Base-by-base conservation (phyloP, 2,329 filamentous ascomycete genomes). In the Xylaria sp. region DNA sequence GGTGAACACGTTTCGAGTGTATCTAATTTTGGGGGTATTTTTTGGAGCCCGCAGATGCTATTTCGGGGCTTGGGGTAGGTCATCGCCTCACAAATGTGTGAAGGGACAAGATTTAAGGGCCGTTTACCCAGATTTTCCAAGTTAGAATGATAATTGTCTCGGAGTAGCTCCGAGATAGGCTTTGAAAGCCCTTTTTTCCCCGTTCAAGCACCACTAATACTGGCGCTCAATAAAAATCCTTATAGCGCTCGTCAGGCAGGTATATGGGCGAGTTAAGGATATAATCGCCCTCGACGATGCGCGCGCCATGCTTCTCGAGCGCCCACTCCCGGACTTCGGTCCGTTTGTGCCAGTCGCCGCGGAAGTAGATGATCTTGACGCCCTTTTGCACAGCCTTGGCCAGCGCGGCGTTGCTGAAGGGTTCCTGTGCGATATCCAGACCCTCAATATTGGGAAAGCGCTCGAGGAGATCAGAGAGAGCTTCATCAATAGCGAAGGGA, bases 371-470 rank as follows among this genome's bases (percentile, higher is more conserved):
- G 4, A 57, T 62, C 60, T 65, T 72, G 45, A 77, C 69, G 8
- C 74, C 74, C 25, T 32, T 67, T 43, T 57, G 20, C 4, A 77
- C 67, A 9, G 74, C 66, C 25, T 63, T 69, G 9, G 66, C 72
- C 7, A 78, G 45, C 1, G 73, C 64, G 5, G 63, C 61, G 56
- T 74, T 48, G 18, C 63, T 60, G 23, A 77, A 56, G 15, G 55
- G 28, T 32, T 76, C 74, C 13, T 66, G 20, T 4, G 63, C 69
- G 36, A 77, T 66, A 8, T 77, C 75, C 15, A 78, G 60, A 36
- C 57, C 67, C 48, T 64, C 64, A 13, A 77, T 60, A 48, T 72
- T 75, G 25, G 75, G 75, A 52, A 77, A 78, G 13, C 75, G 72
- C 2, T 59, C 60, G 4, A 72, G 45, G 2, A 76, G 41, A 13